Conservation (phyloP, 805 yeast genomes). For the Metahyphopichia silvanorum region DNA sequence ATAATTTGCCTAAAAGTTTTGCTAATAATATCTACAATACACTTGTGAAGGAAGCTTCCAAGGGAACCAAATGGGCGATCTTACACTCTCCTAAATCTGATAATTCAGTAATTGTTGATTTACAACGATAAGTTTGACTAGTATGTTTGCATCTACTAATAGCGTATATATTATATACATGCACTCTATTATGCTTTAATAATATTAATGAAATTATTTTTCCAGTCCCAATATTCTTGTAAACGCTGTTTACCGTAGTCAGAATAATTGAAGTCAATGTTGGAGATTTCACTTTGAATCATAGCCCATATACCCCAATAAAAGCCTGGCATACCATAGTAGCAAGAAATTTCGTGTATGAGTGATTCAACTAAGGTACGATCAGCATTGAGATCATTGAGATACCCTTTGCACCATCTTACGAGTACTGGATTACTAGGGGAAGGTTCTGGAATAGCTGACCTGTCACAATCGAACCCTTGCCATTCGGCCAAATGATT, state of each 20-base stretch:
- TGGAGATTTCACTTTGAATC: conserved; percentile 65
- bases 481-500: conserved; percentile 81
- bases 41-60: conserved; percentile 66
- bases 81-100: conserved; percentile 77
- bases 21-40: conserved; percentile 71
- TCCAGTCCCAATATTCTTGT: conserved; percentile 72
- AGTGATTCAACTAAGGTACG: conserved; percentile 37
- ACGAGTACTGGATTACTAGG: conserved; percentile 41
- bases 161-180: conserved; percentile 1
- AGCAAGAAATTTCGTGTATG: conserved; percentile 53
- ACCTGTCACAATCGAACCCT: conserved; percentile 68
- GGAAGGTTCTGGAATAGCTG: conserved; percentile 54
- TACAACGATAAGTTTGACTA: conserved; percentile 47
- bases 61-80: conserved; percentile 73
- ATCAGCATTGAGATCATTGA: conserved; percentile 30
- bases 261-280: conserved; percentile 69
- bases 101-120: conserved; percentile 51
- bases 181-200: conserved; percentile 1
- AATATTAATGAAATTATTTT: conserved; percentile 17
- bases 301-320: conserved; percentile 87
- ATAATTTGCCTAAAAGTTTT: conserved; percentile 81
- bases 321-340: conserved; percentile 79
- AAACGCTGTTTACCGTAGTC: conserved; percentile 58
- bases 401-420: conserved; percentile 58
- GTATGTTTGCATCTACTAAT: neutral